Evolutionary conservation across 1,284 basidiomycete genomes (phyloP).

Genomic region (Ceratobasidium sp.): DNA sequence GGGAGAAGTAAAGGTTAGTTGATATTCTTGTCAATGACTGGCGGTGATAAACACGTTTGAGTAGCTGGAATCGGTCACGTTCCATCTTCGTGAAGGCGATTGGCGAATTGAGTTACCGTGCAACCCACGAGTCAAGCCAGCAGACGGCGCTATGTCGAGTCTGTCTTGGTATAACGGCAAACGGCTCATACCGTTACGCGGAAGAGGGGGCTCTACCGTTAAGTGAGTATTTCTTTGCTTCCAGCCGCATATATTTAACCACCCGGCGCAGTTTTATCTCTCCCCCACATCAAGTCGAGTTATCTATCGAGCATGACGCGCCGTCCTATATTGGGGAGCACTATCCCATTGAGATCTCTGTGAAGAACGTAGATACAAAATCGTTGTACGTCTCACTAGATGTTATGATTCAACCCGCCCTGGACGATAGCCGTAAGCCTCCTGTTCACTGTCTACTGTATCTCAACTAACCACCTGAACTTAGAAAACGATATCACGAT

Average conservation of each 20-base stretch:
- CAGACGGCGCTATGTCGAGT: constrained; percentile 68
- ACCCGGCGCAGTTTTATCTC: constrained; percentile 20
- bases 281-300: constrained; percentile 66
- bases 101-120: constrained; percentile 77
- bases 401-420: constrained; percentile 81
- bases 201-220: constrained; percentile 64
- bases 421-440: constrained; percentile 79
- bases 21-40: constrained; percentile 17
- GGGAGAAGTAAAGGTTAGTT: constrained; percentile 62
- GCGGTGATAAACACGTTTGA: not conserved
- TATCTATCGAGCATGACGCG: constrained; percentile 69
- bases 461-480: constrained; percentile 11
- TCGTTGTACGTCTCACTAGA: constrained; percentile 77
- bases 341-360: constrained; percentile 75
- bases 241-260: not conserved
- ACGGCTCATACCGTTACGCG: constrained; percentile 66
- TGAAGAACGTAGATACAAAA: constrained; percentile 76
- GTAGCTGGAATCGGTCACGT: constrained; percentile 56
- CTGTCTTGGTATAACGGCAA: constrained; percentile 62
- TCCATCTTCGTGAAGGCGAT: constrained; percentile 67
- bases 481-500: constrained; percentile 74
- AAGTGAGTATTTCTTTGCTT: constrained; percentile 60
- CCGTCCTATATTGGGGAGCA: constrained; percentile 84
- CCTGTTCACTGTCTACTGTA: not conserved
- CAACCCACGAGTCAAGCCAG: constrained; percentile 57